Evolutionary conservation across 768 basidiomycete genomes (phyloP), one percentile per base, ranked within the genome.

Genomic region (Lactifluus volemus): DNA sequence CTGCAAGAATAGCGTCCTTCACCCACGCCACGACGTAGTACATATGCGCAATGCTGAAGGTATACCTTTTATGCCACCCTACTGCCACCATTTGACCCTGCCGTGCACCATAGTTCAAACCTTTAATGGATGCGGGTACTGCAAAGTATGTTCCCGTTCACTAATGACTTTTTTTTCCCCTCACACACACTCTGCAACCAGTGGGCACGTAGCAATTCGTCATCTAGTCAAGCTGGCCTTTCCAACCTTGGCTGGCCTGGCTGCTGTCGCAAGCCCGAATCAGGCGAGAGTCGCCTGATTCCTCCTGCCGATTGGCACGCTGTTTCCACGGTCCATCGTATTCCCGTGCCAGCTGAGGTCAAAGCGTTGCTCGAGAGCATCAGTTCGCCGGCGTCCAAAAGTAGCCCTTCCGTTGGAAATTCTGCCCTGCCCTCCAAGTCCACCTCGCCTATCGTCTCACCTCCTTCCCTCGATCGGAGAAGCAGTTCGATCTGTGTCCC

Each of bases 1-100:
- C 66, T 92, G 89, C 75, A 80, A 83, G 67, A 91, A 92, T 73
- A 81, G 86, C 65, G 73, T 78, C 21, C 73, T 78, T 53, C 90
- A 92, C 72, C 90, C 90, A 54, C 82, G 84, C 65, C 81, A 83
- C 71, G 88, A 91, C 69, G 83, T 92, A 61, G 78, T 86, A 41
- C 88, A 81, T 72, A 79, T 92, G 68, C 89, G 83, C 78, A 92
- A 92, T 69, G 88, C 90, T n/a, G 90, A 92, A 80, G 88, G 89
- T 89, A 69, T 63, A 75, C 74, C 64, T 10, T 25, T 21, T 36
- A 39, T 57, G 51, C 14, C 62, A 59, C 30, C 17, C 48, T 42
- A 30, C 7, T 51, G 14, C 38, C 34, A 66, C 59, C 67, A 64
- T 56, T 19, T 59, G 55, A 61, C 55, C 64, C 63, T 60, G 45